Base-by-base conservation (phyloP, 2,329 filamentous ascomycete species). In the Cercospora citrullina region DNA sequence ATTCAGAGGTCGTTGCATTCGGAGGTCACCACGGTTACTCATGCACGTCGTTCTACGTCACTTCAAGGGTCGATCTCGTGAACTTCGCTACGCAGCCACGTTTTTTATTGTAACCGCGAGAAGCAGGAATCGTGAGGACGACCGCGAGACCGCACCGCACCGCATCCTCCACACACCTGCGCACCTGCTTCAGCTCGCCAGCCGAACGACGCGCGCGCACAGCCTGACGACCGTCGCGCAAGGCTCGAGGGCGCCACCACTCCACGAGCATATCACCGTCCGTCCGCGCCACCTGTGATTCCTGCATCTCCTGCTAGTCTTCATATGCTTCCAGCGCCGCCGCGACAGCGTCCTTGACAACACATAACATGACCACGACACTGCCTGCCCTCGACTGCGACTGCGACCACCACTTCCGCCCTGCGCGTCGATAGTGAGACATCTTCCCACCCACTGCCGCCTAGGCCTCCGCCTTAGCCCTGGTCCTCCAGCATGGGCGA, bases 401-500 rank as follows among this genome's bases (percentile, higher is more conserved):
- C 64, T n/a, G 36, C 36, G 36, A 66, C 60, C 23, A 26, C 61
- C 36, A 68, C 30, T 30, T 42, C 61, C 63, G 31, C 59, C 58
- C 57, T 31, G 57, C 55, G 63, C n/a, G 26, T 60, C 45, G 55
- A 42, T 51, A 60, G 63, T 57, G 28, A 55, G 16, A 62, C 31
- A 33, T 28, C n/a, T 62, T 51, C 58, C 62, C 39, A 45, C 61
- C 36, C 36, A 10, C 23, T 21, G 33, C 26, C 31, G 51, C 57
- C 60, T 48, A 9, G 16, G 16, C 36, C 36, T 42, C 36, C 36
- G 36, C 36, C 30, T 64, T 67, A 53, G 57, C 62, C 57, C 64
- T 61, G 36, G 55, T 45, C 67, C 67, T 33, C 33, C 55, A 64
- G 30, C 9, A 69, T 69, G 68, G 58, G 57, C 57, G 68, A 69